phyloP scores from a whole-genome alignment of 176 grass and related monocot species.

The Triticum monococcum region DNA sequence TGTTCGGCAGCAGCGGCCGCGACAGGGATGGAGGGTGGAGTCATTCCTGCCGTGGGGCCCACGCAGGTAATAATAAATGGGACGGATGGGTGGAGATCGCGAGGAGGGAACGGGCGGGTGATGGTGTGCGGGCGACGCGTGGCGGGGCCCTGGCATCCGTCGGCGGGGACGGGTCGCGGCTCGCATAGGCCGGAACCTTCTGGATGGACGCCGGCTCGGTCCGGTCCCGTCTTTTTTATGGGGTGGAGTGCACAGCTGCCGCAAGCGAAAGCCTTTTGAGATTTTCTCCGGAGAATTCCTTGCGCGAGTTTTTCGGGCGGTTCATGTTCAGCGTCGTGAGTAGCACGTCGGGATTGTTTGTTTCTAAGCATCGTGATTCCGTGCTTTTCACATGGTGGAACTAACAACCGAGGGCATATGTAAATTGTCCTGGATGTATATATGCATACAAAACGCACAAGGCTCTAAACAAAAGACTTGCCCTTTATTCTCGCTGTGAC shows the following conservation, averaged over 20 bases:
- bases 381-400: neutral
- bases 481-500: too few species aligned
- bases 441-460: too few species aligned
- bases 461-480: too few species aligned
- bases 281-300: neutral
- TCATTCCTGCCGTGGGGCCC: neutral
- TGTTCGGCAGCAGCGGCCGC: neutral
- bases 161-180: neutral
- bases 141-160: neutral
- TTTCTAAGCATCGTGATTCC: neutral
- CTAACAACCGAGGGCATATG: too few species aligned
- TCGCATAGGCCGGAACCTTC: neutral
- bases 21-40: neutral
- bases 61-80: neutral
- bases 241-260: neutral
- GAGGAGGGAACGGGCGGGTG: neutral
- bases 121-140: neutral
- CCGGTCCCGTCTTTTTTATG: neutral
- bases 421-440: too few species aligned
- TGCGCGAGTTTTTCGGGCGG: neutral
- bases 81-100: neutral
- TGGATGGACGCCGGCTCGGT: neutral
- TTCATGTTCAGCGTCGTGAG: neutral
- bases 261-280: neutral
- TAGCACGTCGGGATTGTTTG: neutral